Evolutionary conservation across 345 rosid species (phyloP).

Genomic region (Geranium brycei): DNA sequence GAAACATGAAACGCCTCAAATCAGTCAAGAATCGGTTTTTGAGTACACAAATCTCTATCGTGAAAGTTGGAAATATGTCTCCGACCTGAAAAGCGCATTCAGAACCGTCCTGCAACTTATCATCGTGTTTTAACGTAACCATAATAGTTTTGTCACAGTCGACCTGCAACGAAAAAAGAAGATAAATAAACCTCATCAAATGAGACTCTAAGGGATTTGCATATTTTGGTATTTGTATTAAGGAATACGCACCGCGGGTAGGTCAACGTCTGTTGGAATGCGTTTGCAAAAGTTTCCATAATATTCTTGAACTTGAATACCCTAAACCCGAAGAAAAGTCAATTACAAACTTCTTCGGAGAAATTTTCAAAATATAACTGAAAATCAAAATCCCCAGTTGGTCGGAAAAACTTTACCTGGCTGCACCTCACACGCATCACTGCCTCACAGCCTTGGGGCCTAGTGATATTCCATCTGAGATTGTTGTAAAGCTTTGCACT

Average conservation of each 20-base stretch:
- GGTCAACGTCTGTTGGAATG: slow-evolving; percentile 90
- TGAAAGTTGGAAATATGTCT: slow-evolving; percentile 7
- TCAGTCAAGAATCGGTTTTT: too few species aligned
- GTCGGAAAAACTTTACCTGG: slow-evolving; percentile 35
- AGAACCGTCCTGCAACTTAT: slow-evolving; percentile 84
- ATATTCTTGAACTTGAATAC: slow-evolving; percentile 94
- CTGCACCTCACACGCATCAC: slow-evolving; percentile 97
- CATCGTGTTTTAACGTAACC: slow-evolving; percentile 92
- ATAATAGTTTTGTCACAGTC: slow-evolving; percentile 85
- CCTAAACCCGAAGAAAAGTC: slow-evolving; percentile 34
- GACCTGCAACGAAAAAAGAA: slow-evolving; percentile 36
- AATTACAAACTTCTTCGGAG: slow-evolving; percentile 6
- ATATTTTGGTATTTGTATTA: too few species aligned
- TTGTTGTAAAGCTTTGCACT: slow-evolving; percentile 91
- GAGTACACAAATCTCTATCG: not conserved
- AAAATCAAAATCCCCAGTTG: too few species aligned
- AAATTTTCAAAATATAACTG: not conserved
- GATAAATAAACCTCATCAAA: not conserved
- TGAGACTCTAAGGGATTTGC: too few species aligned
- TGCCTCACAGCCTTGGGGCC: slow-evolving; percentile 98
- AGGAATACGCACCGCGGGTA: slow-evolving; percentile 62
- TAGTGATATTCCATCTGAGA: slow-evolving; percentile 91
- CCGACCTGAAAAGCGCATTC: slow-evolving; percentile 90
- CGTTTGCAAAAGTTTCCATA: slow-evolving; percentile 91
- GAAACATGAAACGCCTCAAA: too few species aligned